Base-by-base conservation (phyloP, 768 basidiomycete genomes). In the Xerocomellus chrysenteron region DNA sequence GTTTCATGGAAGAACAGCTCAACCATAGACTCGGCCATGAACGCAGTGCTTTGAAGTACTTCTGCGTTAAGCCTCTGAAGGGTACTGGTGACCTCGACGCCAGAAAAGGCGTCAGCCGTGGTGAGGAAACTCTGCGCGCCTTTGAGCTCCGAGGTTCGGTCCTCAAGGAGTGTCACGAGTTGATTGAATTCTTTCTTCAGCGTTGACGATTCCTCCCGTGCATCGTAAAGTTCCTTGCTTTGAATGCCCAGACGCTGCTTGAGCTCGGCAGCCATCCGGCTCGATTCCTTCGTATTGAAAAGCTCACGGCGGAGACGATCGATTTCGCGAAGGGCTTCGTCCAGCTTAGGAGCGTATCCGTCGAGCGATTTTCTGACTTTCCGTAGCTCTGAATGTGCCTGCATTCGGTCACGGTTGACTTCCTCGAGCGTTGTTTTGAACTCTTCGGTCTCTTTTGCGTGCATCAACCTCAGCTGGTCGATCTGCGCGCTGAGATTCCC, bases 21-120 rank as follows among this genome's bases (percentile, higher is more conserved):
- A 2, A 79, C 74, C 54, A 83, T 73, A 35, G 74, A 63, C 54
- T 82, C 81, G 2, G 81, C 75, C 54, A 83, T 74, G 53, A 70
- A 73, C 0, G 78, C 77, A 2, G 81, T 78, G 16, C 75, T 75
- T 60, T 83, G 80, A 33, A 74, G 74, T 32, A 82, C 78, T 55
- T 77, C 76, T 8, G 77, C 66, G 48, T 83, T 80, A n/a, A 84
- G 65, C 16, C 70, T 68, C 46, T 77, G 73, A 14, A 84, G 67
- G 60, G 78, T 74, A 3, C 56, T 64, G 30, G 76, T 68, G 14
- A 83, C 74, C 33, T 85, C 81, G 7, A 74, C 74, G 4, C 74
- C 75, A 4, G 82, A 77, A 45, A 76, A 68, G 0, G 66, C 41
- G 55, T 82, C 80, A 0, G 74, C 75, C 17, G 73, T 78, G 2